Percentiles rank a stretch among this genome's conserved stretches.
Evolutionary conservation across 2,329 filamentous ascomycete species (phyloP).

Genomic region (Penicillium paneum): DNA sequence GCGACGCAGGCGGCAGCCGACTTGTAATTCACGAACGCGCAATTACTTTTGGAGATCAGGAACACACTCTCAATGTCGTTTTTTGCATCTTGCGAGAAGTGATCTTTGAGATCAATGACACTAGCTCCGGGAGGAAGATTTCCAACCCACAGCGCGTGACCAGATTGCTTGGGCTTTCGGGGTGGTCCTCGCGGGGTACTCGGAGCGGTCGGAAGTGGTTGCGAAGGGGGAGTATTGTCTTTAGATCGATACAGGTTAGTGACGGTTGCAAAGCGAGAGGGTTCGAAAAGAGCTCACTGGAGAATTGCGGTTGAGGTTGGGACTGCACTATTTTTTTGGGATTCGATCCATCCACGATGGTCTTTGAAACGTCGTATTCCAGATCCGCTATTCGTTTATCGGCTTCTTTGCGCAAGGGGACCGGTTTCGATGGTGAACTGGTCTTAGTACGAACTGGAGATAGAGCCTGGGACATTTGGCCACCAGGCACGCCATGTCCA

Average conservation of each 20-base stretch:
- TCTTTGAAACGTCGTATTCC: constrained; percentile 36
- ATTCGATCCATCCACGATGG: constrained; percentile 39
- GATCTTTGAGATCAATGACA: constrained; percentile 79
- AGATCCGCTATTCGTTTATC: constrained; percentile 12
- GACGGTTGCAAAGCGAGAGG: not conserved
- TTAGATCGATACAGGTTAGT: not conserved
- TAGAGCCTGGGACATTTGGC: constrained; percentile 6
- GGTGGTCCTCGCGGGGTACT: constrained; percentile 59
- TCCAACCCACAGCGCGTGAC: constrained; percentile 92
- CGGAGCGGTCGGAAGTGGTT: constrained; percentile 18
- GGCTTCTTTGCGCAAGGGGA: constrained; percentile 21
- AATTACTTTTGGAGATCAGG: constrained; percentile 94
- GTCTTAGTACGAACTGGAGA: constrained; percentile 1
- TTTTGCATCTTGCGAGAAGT: constrained; percentile 76
- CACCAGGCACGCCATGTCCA: constrained; percentile 13
- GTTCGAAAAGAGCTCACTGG: constrained; percentile 21
- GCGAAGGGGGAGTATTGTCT: constrained; percentile 15
- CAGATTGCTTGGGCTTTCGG: constrained; percentile 66
- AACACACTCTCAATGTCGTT: constrained; percentile 83
- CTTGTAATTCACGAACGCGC: constrained; percentile 92
- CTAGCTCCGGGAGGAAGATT: constrained; percentile 83
- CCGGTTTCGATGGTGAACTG: not conserved
- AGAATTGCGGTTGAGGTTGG: constrained; percentile 10
- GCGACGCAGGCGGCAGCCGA: constrained; percentile 70
- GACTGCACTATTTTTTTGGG: constrained; percentile 23